phyloP scores from a whole-genome alignment of 2,329 filamentous ascomycete genomes.

The Fusarium sp. region DNA sequence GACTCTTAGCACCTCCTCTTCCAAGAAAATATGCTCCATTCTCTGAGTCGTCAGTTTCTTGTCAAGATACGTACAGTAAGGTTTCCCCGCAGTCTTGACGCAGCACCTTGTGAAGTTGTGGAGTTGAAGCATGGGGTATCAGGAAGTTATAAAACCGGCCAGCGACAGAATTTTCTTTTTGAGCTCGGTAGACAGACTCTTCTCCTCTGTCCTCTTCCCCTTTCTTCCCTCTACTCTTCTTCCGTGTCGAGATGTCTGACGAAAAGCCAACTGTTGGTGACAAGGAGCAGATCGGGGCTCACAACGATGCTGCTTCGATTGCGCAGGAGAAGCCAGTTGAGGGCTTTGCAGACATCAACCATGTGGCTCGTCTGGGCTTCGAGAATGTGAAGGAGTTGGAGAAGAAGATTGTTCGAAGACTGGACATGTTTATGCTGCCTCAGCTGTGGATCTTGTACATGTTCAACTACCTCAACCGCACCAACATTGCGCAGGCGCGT shows the following conservation, averaged over 20 bases:
- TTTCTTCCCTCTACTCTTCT: neutral
- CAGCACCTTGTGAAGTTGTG: conserved; percentile 18
- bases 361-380: conserved; percentile 33
- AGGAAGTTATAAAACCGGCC: conserved; percentile 14
- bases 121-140: conserved; percentile 2
- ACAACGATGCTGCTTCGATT: conserved; percentile 12
- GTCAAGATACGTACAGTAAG: too few relatives aligned
- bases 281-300: neutral
- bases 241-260: conserved; percentile 20
- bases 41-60: neutral
- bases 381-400: conserved; percentile 21
- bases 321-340: conserved; percentile 27
- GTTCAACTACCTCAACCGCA: conserved; percentile 43
- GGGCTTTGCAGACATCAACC: conserved; percentile 20
- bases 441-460: conserved; percentile 43
- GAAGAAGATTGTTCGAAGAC: conserved; percentile 37
- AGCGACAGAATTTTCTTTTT: neutral
- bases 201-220: conserved; percentile 5
- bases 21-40: conserved; percentile 13
- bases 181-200: neutral
- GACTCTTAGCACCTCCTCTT: conserved; percentile 28
- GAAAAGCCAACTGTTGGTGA: conserved; percentile 14
- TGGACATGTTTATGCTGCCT: conserved; percentile 37
- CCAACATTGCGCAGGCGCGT: conserved; percentile 39
- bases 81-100: conserved; percentile 27